These are phyloP conservation scores for Nakazawaea wyomingensis DNA, from an alignment of 805 yeast genomes.

Conservation along the genomic window DNA sequence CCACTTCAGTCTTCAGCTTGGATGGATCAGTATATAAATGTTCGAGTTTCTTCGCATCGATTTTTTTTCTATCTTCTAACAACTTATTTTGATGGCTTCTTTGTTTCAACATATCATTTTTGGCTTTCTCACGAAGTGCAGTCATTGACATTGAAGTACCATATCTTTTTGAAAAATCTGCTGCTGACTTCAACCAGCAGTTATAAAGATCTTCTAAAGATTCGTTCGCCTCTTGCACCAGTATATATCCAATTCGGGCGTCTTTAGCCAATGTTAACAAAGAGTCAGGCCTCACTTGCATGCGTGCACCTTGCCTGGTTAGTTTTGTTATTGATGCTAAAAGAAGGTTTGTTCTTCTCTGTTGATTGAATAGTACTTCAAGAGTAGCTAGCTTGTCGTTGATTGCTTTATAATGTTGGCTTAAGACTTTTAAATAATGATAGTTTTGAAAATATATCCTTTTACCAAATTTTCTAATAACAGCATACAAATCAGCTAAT, in stretches of 20 bases:
- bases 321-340: constrained; percentile 43
- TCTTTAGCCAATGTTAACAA: constrained; percentile 36
- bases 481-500: constrained; percentile 44
- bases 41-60: constrained; percentile 16
- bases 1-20: constrained; percentile 21
- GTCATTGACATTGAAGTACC: constrained; percentile 14
- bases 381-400: constrained; percentile 20
- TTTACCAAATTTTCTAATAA: constrained; percentile 42
- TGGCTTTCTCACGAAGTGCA: constrained; percentile 11
- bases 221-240: constrained; percentile 25
- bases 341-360: constrained; percentile 44
- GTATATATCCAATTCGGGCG: constrained; percentile 31
- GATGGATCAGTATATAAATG: constrained; percentile 22
- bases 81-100: constrained; percentile 5
- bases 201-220: constrained; percentile 33
- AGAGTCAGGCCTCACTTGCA: constrained; percentile 30
- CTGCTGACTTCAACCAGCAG: constrained; percentile 40
- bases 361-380: constrained; percentile 27
- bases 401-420: constrained; percentile 21
- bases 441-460: constrained; percentile 40
- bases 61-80: not conserved
- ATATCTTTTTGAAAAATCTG: constrained; percentile 32
- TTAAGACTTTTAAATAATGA: constrained; percentile 36
- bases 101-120: constrained; percentile 10
- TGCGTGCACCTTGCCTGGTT: constrained; percentile 34